Evolutionary conservation across 2,329 filamentous ascomycete species (phyloP), one percentile per base, ranked within the genome.

Genomic region (Rutstroemia sp.): DNA sequence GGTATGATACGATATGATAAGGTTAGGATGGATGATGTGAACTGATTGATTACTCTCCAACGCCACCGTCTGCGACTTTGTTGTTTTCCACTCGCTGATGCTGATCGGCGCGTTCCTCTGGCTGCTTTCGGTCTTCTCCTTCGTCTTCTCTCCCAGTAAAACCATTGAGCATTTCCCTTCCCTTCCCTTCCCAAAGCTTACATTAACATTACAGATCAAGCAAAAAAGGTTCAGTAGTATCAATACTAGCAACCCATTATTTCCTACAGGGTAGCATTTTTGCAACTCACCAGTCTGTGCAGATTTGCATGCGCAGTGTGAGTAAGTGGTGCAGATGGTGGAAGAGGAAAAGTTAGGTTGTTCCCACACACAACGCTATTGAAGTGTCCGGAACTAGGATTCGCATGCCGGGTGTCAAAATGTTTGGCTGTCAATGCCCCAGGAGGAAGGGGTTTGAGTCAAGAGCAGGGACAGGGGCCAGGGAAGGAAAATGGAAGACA

Each of bases 371-470:
- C 42, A 37, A 54, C 52, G 57, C 59, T 62, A 61, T 61, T 59
- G 58, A 46, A 52, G 56, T 39, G 21, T 27, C 61, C 60, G 63
- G 61, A 54, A 59, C 65, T 45, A 62, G 65, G 62, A 60, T 64
- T 48, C 27, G 34, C 50, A 58, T 51, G 18, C 53, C 53, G 53
- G 53, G 47, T 56, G 3, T n/a, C 8, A 1, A 6, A 42, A 19
- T 42, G 18, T 42, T 42, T 42, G 39, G 44, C 21, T 8, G 44
- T n/a, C 8, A 14, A 8, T 54, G 23, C 21, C 10, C 38, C 25
- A 42, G 18, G 8, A 9, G 39, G 14, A 5, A 42, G 14, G 38
- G 18, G 39, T 34, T 34, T 34, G 30, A 34, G 30, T 34, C 30
- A 34, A 34, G 30, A 34, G 30, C 30, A 34, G 30, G 30, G 30